Base-by-base conservation (phyloP, 2,329 filamentous ascomycete genomes). In the Claviceps spartinae region DNA sequence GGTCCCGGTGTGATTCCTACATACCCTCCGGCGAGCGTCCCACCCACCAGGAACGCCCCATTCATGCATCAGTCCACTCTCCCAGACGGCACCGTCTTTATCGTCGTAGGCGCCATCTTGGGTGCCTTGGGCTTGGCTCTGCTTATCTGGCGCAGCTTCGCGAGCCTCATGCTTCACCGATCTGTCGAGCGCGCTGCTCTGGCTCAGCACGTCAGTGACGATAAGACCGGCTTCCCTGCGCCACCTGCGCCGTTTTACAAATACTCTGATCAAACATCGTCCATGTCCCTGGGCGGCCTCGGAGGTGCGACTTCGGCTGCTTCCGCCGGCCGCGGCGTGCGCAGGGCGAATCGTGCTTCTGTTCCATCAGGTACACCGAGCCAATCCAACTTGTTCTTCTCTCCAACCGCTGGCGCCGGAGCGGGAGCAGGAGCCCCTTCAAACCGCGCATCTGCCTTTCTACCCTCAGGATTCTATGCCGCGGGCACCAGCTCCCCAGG, bases 51-150 rank as follows among this genome's bases (percentile, higher is more conserved):
- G 41, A 80, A 85, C 62, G 93, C 93, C 5, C 89, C 91, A 16
- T 98, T 88, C 65, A 95, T 97, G 88, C 84, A 90, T 63, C 82
- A 84, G 61, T 94, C 89, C 1, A 83, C 71, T 50, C 75, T 90
- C 11, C 93, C 93, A 2, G 86, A 97, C 62, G 93, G 93, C 51
- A 96, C 91, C 4, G 85, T 98, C 54, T 98, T 98, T 71, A 98
- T 98, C 61, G 85, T 83, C 22, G 93, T 97, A 1, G 93, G 93
- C 46, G 86, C 89, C 26, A 84, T 88, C 30, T 78, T 98, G 6
- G 93, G 88, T 16, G 84, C 89, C 58, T 80, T 96, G 57, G 88
- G 82, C 11, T 72, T 88, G 8, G 82, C 82, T n/a, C 80, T 97
- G 45, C 75, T 98, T 13, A 75, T 85, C 53, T 98, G 93, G 93